Evolutionary conservation across 345 rosid genomes (phyloP).

Genomic region (Turnera subulata): DNA sequence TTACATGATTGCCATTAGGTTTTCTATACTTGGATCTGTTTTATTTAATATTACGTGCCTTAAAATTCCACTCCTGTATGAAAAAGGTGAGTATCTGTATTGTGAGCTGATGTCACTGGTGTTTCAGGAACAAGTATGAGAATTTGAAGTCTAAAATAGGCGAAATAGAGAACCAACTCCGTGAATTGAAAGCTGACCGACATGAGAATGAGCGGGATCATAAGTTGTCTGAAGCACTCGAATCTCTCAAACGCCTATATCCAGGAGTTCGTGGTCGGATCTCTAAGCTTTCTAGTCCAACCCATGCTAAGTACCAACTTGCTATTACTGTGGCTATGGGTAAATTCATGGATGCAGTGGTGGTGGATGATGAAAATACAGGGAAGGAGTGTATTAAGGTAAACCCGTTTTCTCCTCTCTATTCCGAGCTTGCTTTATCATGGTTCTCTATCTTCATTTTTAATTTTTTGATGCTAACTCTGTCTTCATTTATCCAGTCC

Average conservation of each 20-base stretch:
- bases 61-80: no score
- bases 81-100: background rate
- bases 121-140: conserved; percentile 57
- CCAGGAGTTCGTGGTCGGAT: conserved; percentile 98
- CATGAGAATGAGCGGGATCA: conserved; percentile 92
- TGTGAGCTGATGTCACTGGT: background rate
- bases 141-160: conserved; percentile 69
- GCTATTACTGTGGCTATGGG: conserved; percentile 99
- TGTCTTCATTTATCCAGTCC: background rate
- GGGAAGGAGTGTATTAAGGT: conserved; percentile 99
- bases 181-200: conserved; percentile 89
- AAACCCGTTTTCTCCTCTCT: conserved; percentile 7
- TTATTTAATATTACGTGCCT: no score
- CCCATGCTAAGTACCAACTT: conserved; percentile 85
- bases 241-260: conserved; percentile 81
- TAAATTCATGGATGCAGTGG: conserved; percentile 96
- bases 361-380: conserved; percentile 90
- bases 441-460: conserved; percentile 1
- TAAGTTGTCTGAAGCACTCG: conserved; percentile 84
- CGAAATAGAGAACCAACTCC: conserved; percentile 77
- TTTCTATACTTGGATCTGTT: no score
- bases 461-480: no score
- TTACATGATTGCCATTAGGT: no score
- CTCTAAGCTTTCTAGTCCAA: conserved; percentile 95
- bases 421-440: conserved; percentile 16